Base-by-base conservation (phyloP, 352 stramenopile genomes). In the Pythium periplocum region DNA sequence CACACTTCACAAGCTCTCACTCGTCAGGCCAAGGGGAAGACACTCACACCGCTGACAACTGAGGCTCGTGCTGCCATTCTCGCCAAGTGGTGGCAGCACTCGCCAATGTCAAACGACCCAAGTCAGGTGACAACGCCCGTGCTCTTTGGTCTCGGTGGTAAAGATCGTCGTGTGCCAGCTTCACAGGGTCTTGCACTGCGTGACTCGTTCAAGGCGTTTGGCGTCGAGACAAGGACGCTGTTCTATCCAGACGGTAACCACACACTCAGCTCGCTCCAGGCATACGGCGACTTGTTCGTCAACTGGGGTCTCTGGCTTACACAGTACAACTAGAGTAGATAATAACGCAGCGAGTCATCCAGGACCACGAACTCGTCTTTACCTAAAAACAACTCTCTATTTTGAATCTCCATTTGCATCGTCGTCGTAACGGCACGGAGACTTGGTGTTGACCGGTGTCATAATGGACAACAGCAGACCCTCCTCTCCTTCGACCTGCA, bases 161-260 rank as follows among this genome's bases (percentile, higher is more conserved):
- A 93, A 54, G 96, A 99, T 56, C 78, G 82, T 31, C 82, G 94
- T 46, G 93, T 98, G 46, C 89, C 90, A 31, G 79, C 81, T 6
- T 95, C 68, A 1, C 90, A 98, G 71, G 93, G 93, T 4, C 66
- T 98, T 30, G 93, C 98, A 64, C 96, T 90, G 51, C 97, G 92
- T 63, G 85, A 97, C 57, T 78, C 85, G 37, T 74, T 99, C 49
- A 34, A 61, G 6, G 68, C 63, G 26, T 69, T 82, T 35, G 72
- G 74, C 11, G 59, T 70, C 40, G 17, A 26, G 17, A 89, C 74
- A 10, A 64, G 76, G 33, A 65, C 78, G 43, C 62, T 88, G 1
- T 93, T 71, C 75, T 90, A 90, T 49, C 83, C 79, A 2, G 73
- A 93, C 4, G 79, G 90, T 66, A 83, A 62, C 53, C 79, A 90